phyloP scores from a whole-genome alignment of 805 yeast genomes.

The Blastobotrys muscicola region DNA sequence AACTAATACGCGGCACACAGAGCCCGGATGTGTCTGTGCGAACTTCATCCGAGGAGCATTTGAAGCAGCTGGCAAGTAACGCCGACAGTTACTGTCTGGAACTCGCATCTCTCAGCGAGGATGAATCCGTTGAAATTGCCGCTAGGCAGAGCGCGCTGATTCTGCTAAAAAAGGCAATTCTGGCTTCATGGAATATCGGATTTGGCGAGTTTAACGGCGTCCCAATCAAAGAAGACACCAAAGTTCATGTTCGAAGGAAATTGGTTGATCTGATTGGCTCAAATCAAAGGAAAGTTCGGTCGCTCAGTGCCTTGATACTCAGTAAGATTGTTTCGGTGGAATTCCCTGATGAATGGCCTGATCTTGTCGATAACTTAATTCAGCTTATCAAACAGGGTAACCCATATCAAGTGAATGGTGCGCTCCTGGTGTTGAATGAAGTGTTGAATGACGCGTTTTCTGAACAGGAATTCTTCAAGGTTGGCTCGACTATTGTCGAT shows the following conservation, averaged over 20 bases:
- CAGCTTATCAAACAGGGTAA: conserved; percentile 16
- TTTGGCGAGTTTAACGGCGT: conserved; percentile 67
- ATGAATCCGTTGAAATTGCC: neutral
- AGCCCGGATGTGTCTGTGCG: no score
- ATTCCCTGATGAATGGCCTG: conserved; percentile 96
- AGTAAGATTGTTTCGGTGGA: conserved; percentile 83
- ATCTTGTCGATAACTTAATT: conserved; percentile 36
- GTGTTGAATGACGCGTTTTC: conserved; percentile 78
- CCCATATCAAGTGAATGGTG: conserved; percentile 27
- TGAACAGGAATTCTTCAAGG: conserved; percentile 78
- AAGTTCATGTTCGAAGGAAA: conserved; percentile 39
- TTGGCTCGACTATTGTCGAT: conserved; percentile 31
- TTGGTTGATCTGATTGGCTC: conserved; percentile 42
- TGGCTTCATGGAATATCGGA: conserved; percentile 74
- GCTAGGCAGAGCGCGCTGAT: conserved; percentile 49
- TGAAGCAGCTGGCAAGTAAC: neutral
- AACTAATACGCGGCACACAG: no score
- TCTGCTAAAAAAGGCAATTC: conserved; percentile 57
- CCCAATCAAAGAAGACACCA: conserved; percentile 39
- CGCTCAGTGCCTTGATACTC: conserved; percentile 61
- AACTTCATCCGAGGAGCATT: neutral
- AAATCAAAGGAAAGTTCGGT: conserved; percentile 50
- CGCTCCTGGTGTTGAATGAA: conserved; percentile 39
- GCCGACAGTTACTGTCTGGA: neutral
- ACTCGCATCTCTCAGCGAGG: neutral